A percentile compares a stretch with the other conserved stretches of the same genome.
These are phyloP conservation scores for Phaeodactylum tricornutum DNA, from an alignment of 108 stramenopile genomes.

Conservation along the genomic window DNA sequence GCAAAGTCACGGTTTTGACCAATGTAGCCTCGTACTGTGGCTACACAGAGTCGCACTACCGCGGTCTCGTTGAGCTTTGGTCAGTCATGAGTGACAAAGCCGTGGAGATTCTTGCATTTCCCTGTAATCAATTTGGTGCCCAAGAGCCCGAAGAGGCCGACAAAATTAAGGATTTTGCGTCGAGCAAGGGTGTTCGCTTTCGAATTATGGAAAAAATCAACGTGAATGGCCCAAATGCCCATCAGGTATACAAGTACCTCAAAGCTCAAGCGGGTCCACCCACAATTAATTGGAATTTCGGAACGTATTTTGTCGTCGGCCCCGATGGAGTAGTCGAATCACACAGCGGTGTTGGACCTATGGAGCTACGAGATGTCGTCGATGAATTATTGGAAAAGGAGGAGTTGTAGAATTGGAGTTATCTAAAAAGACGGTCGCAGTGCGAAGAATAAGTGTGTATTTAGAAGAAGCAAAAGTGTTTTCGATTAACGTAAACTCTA, in stretches of 20 bases:
- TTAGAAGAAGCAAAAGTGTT: too few relatives aligned
- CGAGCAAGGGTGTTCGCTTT: constrained; percentile 51
- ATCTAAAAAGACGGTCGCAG: too few relatives aligned
- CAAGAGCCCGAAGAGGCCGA: constrained; percentile 63
- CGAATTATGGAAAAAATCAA: constrained; percentile 84
- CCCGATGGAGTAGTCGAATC: too few relatives aligned
- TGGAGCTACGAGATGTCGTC: too few relatives aligned
- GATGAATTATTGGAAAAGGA: too few relatives aligned
- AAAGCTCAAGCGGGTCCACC: constrained; percentile 49
- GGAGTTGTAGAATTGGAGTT: too few relatives aligned
- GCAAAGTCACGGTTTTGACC: constrained; percentile 60
- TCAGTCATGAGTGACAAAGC: constrained; percentile 18
- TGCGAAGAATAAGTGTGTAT: too few relatives aligned
- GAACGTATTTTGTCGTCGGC: constrained; percentile 67
- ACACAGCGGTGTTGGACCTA: too few relatives aligned
- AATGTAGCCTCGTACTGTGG: constrained; percentile 82
- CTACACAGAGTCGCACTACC: constrained; percentile 74
- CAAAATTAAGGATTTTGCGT: constrained; percentile 50
- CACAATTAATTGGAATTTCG: constrained; percentile 70
- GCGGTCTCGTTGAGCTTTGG: constrained; percentile 46
- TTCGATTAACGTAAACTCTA: too few relatives aligned
- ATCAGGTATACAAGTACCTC: constrained; percentile 58
- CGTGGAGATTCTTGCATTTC: constrained; percentile 52
- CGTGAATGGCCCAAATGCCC: constrained; percentile 63
- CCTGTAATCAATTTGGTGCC: constrained; percentile 83